phyloP scores from a whole-genome alignment of 1,284 basidiomycete genomes.

The Tylopilus orsonianus region DNA sequence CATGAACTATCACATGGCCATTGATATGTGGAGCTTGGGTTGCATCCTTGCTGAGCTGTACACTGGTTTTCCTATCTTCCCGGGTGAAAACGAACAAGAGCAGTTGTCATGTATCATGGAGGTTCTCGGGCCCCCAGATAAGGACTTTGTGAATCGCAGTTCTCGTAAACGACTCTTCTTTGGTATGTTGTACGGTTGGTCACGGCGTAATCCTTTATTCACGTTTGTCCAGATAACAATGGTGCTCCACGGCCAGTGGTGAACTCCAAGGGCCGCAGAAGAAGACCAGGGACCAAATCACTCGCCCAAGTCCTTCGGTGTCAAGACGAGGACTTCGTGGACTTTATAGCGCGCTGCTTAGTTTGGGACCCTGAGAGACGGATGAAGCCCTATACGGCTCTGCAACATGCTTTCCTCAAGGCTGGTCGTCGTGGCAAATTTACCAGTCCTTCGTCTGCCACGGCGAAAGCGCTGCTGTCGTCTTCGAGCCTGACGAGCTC shows the following conservation, averaged over 20 bases:
- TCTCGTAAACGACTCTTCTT: slow-evolving; percentile 96
- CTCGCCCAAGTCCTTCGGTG: slow-evolving; percentile 86
- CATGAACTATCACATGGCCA: slow-evolving; percentile 94
- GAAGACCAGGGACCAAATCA: slow-evolving; percentile 89
- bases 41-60: slow-evolving; percentile 97
- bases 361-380: slow-evolving; percentile 97
- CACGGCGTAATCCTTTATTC: neutral
- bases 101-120: slow-evolving; percentile 99
- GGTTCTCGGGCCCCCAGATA: slow-evolving; percentile 93
- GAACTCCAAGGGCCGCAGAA: slow-evolving; percentile 93
- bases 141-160: slow-evolving; percentile 91
- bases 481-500: slow-evolving; percentile 49
- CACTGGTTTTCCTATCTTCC: slow-evolving; percentile 99
- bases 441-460: slow-evolving; percentile 43
- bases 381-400: slow-evolving; percentile 90
- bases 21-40: slow-evolving; percentile 98
- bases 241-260: slow-evolving; percentile 91
- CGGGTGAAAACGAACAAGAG: slow-evolving; percentile 99
- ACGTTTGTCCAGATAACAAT: slow-evolving; percentile 69
- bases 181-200: slow-evolving; percentile 51
- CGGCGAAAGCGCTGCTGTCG: slow-evolving; percentile 51
- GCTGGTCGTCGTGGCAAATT: slow-evolving; percentile 58
- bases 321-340: slow-evolving; percentile 86
- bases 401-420: slow-evolving; percentile 88
- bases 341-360: slow-evolving; percentile 94